Percentiles rank a stretch among this genome's conserved stretches.
Evolutionary conservation across 768 basidiomycete genomes (phyloP).

Genomic region (Boletus rex-veris): DNA sequence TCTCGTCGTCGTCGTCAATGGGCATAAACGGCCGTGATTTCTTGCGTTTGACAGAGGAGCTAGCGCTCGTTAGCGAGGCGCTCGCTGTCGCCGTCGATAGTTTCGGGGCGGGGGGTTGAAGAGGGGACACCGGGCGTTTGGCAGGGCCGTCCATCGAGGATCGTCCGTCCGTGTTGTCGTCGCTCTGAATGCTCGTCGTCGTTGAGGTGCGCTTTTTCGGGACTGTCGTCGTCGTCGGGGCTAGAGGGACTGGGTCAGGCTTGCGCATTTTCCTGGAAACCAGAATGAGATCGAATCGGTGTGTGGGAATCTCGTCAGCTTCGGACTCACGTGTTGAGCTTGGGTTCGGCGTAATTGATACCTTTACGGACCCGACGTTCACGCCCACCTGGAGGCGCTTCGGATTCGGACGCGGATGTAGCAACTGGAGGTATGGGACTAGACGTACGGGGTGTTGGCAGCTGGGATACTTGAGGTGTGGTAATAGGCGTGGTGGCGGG

Average conservation of each 20-base stretch:
- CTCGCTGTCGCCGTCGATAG: constrained; percentile 37
- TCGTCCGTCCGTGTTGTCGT: constrained; percentile 39
- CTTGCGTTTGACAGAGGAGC: constrained; percentile 42
- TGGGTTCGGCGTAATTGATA: constrained; percentile 84
- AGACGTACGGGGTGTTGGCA: constrained; percentile 52
- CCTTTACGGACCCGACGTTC: constrained; percentile 68
- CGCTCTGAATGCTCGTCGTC: constrained; percentile 28
- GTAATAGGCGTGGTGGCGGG: constrained; percentile 42
- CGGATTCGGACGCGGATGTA: constrained; percentile 33
- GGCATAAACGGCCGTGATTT: constrained; percentile 49
- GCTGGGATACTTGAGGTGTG: constrained; percentile 33
- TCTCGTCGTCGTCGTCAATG: constrained; percentile 53
- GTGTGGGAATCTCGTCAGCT: not conserved
- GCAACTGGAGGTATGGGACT: constrained; percentile 40
- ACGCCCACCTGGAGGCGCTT: constrained; percentile 33
- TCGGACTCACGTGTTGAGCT: constrained; percentile 73
- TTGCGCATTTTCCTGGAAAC: constrained; percentile 80
- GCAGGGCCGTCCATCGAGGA: constrained; percentile 36
- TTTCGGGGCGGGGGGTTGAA: constrained; percentile 32
- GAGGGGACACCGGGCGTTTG: constrained; percentile 32
- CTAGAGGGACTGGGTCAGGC: constrained; percentile 54
- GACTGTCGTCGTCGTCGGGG: constrained; percentile 24
- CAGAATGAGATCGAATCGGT: constrained; percentile 1
- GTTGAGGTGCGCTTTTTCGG: constrained; percentile 45
- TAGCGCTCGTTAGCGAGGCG: constrained; percentile 25